Conservation (phyloP, 495 filamentous ascomycete species). For the Apodospora peruviana region DNA sequence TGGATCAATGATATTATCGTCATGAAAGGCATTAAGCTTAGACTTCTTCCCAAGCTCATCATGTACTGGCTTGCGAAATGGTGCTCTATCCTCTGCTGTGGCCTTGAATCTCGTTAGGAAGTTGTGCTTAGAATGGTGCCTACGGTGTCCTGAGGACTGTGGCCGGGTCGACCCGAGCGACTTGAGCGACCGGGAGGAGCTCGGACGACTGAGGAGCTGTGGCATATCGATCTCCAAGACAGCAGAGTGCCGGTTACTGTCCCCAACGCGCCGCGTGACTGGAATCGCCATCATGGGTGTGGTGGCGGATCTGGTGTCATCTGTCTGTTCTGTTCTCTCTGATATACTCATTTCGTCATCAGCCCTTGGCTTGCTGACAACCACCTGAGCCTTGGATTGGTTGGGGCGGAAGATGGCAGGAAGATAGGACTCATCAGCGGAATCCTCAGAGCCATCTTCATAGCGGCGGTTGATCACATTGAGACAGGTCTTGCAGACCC, state of each 20-base stretch:
- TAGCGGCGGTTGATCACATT: constrained; percentile 84
- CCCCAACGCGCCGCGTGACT: constrained; percentile 75
- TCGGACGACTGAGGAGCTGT: constrained; percentile 65
- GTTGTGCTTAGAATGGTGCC: constrained; percentile 84
- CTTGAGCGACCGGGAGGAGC: constrained; percentile 89
- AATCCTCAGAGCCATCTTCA: constrained; percentile 80
- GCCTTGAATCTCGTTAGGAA: constrained; percentile 55
- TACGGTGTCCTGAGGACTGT: constrained; percentile 72
- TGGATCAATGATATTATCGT: constrained; percentile 96
- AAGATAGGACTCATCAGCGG: constrained; percentile 61
- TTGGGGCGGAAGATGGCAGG: constrained; percentile 49
- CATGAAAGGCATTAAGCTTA: constrained; percentile 86
- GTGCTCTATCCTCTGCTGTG: constrained; percentile 63
- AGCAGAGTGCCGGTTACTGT: constrained; percentile 76
- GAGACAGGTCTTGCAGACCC: constrained; percentile 95
- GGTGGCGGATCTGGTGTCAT: constrained; percentile 38
- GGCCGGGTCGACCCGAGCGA: constrained; percentile 60
- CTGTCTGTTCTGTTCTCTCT: constrained; percentile 36
- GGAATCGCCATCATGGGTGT: constrained; percentile 81
- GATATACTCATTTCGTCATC: constrained; percentile 36
- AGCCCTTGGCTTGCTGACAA: constrained; percentile 17
- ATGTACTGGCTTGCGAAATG: constrained; percentile 75
- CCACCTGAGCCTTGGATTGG: constrained; percentile 29
- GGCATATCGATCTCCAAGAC: constrained; percentile 79
- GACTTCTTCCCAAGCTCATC: constrained; percentile 55